phyloP scores from a whole-genome alignment of 73 alveolate genomes.

The Durusdinium trenchii region DNA sequence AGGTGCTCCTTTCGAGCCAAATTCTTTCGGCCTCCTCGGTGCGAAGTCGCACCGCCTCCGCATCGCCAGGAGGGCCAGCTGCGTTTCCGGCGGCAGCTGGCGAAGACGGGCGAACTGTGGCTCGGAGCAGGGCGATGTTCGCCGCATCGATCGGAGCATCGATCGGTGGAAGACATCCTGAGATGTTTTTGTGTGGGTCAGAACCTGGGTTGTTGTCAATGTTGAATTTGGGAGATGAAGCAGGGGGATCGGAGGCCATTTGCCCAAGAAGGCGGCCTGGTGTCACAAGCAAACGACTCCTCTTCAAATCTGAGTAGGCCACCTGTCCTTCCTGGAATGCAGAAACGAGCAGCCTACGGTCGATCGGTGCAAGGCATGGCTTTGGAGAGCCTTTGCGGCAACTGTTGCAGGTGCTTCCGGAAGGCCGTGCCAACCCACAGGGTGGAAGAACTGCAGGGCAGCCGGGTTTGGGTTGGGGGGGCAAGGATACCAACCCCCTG shows the following conservation, averaged over 20 bases:
- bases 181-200: no score
- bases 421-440: no score
- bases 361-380: conserved; percentile 37
- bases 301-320: background rate
- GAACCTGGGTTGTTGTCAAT: no score
- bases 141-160: no score
- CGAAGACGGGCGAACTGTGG: conserved; percentile 70
- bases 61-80: conserved; percentile 70
- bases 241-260: background rate
- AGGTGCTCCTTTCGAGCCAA: background rate
- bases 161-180: no score
- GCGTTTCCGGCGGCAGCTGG: conserved; percentile 86
- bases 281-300: background rate
- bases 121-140: background rate
- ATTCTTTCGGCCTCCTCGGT: background rate
- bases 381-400: conserved; percentile 84
- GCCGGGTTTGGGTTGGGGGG: no score
- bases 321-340: background rate
- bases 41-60: background rate
- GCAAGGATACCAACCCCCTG: no score
- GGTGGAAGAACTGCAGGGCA: no score
- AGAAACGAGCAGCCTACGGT: background rate
- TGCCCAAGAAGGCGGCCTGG: background rate
- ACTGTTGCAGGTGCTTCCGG: conserved; percentile 75
- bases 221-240: background rate